A percentile compares a stretch with the other conserved stretches of the same genome.
phyloP scores from a whole-genome alignment of 2,329 filamentous ascomycete species.

The Neofusicoccum sp. region DNA sequence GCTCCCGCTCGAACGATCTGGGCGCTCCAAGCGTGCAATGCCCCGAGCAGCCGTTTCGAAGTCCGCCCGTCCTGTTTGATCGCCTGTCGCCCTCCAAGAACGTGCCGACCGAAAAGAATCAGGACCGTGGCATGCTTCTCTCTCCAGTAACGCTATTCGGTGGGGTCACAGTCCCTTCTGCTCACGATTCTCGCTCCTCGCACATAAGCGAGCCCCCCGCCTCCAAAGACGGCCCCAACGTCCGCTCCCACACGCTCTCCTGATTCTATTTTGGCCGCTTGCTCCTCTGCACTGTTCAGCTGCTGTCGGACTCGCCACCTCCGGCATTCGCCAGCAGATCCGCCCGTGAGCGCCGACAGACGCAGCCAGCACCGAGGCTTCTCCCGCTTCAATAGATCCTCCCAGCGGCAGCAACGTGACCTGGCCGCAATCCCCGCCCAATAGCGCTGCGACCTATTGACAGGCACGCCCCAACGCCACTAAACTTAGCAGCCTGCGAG shows the following conservation, averaged over 20 bases:
- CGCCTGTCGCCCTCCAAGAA: background rate
- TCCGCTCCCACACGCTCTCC: background rate
- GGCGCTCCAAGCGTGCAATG: background rate
- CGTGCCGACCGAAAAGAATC: background rate
- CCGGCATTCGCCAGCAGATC: conserved; percentile 12
- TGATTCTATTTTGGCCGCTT: conserved; percentile 1
- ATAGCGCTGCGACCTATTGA: background rate
- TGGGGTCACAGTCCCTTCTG: background rate
- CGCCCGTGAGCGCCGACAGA: background rate
- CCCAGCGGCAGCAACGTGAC: background rate
- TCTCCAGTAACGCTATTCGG: conserved; percentile 10
- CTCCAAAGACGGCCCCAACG: background rate
- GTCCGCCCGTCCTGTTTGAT: conserved; percentile 8
- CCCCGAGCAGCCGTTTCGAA: conserved; percentile 4
- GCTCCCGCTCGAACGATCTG: background rate
- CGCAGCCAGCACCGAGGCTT: conserved; percentile 5
- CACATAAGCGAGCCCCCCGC: background rate
- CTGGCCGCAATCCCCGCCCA: background rate
- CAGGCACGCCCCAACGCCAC: background rate
- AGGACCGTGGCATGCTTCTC: background rate
- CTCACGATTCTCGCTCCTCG: background rate
- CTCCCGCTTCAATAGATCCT: background rate
- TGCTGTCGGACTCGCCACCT: background rate
- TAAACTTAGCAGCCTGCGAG: conserved; percentile 8
- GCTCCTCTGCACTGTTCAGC: conserved; percentile 3